Evolutionary conservation across 257 asterid genomes (phyloP).

Genomic region (Solanum microdontum): DNA sequence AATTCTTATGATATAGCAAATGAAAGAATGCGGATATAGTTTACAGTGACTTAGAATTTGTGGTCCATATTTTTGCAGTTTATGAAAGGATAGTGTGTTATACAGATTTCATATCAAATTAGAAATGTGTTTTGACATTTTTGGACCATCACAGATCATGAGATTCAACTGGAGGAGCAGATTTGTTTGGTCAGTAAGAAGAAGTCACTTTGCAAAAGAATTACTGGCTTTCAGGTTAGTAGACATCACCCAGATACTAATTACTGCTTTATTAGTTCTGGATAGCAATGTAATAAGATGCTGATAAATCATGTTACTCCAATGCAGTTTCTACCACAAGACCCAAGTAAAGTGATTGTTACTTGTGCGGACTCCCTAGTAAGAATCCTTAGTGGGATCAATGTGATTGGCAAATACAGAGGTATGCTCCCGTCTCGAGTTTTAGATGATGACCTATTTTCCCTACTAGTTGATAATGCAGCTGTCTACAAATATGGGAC

Average conservation of each 20-base stretch:
- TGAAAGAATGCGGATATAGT: not conserved
- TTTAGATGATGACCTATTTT: not conserved
- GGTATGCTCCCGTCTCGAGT: constrained; percentile 26
- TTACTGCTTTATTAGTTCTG: not conserved
- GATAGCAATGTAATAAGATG: not conserved
- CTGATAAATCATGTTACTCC: not conserved
- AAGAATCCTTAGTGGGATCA: constrained; percentile 45
- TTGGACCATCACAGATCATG: not conserved
- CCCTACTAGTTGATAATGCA: not conserved
- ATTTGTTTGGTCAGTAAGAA: constrained; percentile 55
- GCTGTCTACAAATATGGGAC: not conserved
- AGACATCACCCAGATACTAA: not conserved
- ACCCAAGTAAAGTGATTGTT: constrained; percentile 61
- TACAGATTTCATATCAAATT: not conserved
- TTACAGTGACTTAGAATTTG: not conserved
- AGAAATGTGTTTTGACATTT: not conserved
- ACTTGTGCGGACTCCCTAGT: constrained; percentile 73
- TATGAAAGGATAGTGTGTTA: not conserved
- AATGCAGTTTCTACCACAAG: constrained; percentile 73
- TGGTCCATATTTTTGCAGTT: not conserved
- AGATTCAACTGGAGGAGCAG: constrained; percentile 52
- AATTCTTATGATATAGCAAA: not conserved
- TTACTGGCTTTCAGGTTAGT: constrained; percentile 80
- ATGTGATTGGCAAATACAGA: constrained; percentile 58
- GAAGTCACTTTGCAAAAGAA: constrained; percentile 72